Base-by-base conservation (phyloP, 768 basidiomycete genomes). In the Gloeopeniophorella convolvens region DNA sequence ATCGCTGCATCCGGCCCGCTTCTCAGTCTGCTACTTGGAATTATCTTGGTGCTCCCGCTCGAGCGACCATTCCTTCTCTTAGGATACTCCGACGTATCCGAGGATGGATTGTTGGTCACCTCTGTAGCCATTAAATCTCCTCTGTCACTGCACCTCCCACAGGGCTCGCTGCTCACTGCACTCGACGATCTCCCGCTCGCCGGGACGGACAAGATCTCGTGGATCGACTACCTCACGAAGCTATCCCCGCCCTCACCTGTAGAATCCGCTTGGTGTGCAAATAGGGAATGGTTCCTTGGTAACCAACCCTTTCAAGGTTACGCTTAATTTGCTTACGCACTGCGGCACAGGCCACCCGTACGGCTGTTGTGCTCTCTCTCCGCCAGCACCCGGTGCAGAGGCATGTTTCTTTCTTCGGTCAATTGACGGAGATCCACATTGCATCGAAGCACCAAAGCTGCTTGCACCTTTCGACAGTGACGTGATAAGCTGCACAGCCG, bases 1-100 rank as follows among this genome's bases (percentile, higher is more conserved):
- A 71, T 93, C 41, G 71, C 82, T 27, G 72, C 85, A 7, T 80
- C 85, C 1, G 90, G 90, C 2, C 80, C 88, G 15, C 85, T 82
- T 56, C 86, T 92, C 65, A 94, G 92, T 60, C 61, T 89, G 10
- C 50, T 81, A 4, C 70, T 83, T 32, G 84, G 75, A 70, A 62
- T 72, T 40, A 24, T 79, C 6, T 66, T 85, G 15, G 66, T 66
- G 49, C 31, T 67, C 10, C 51, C 48, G 1, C 24, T 63, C 10
- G 53, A 42, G 7, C 18, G 9, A 16, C 10, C 41, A 11, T 32
- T 60, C 23, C 62, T 58, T 55, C 21, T 53, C 11, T 6, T 71
- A 15, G 76, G 73, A 4, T 91, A 86, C 62, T 64, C 59, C 18
- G 78, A 89, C 60, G 54, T 80, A 6, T 71, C 74, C 1, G 46